A percentile compares a stretch with the other conserved stretches of the same genome.
These are phyloP conservation scores for Mesembryanthemum crystallinum DNA, from an alignment of 148 eudicot species.

Conservation along the genomic window DNA sequence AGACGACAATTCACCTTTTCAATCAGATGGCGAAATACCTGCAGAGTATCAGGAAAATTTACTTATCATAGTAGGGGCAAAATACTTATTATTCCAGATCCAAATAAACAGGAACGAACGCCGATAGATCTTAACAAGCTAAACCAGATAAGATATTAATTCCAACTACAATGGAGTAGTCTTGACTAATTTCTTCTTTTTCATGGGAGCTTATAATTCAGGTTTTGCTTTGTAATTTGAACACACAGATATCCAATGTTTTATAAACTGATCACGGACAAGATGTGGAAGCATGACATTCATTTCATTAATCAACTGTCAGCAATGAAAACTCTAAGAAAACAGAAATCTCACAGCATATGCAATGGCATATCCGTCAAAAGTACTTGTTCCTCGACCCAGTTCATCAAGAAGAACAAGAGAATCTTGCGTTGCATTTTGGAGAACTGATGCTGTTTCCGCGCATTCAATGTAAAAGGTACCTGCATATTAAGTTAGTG, in stretches of 20 bases:
- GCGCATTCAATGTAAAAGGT: slow-evolving; percentile 95
- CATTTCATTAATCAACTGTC: not conserved
- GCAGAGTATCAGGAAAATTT: not conserved
- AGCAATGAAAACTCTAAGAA: not conserved
- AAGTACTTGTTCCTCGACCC: slow-evolving; percentile 99
- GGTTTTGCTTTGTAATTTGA: not conserved
- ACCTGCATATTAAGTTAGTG: slow-evolving; percentile 46
- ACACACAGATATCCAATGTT: not conserved
- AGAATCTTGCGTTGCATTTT: slow-evolving; percentile 85
- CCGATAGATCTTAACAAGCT: not conserved
- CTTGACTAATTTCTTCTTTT: not conserved
- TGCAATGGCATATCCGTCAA: slow-evolving; percentile 97
- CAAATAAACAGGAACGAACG: not conserved
- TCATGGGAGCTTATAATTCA: not conserved
- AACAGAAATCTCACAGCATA: slow-evolving; percentile 69
- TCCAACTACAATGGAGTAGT: not conserved
- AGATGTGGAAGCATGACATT: not conserved
- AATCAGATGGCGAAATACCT: slow-evolving; percentile 92
- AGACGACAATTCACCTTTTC: slow-evolving; percentile 89
- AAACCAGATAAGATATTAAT: not conserved
- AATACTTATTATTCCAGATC: not conserved
- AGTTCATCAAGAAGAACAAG: slow-evolving; percentile 95
- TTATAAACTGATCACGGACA: not conserved
- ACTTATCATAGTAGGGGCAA: not conserved
- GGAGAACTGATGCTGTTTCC: slow-evolving; percentile 96